Evolutionary conservation across 306 rosid genomes (phyloP).

Genomic region (Trifolium subterraneum): DNA sequence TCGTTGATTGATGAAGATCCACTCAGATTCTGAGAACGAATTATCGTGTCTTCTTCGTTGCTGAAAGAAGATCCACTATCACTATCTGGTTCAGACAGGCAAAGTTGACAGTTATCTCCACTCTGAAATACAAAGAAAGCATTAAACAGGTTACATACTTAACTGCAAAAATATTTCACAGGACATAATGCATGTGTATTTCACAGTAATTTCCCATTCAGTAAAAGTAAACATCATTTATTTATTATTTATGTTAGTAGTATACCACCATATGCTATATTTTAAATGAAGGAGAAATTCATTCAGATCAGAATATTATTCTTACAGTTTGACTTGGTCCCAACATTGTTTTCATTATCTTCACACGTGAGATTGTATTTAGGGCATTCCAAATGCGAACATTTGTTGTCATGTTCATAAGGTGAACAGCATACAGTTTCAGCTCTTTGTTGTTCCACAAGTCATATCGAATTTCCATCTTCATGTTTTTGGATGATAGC

Average conservation of each 20-base stretch:
- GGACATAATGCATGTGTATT: not conserved
- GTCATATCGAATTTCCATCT: not conserved
- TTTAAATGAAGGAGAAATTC: not conserved
- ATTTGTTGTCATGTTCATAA: constrained; percentile 41
- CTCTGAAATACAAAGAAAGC: not conserved
- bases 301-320: not conserved
- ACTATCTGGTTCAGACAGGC: no score
- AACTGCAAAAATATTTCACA: not conserved
- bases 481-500: not conserved
- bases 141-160: not conserved
- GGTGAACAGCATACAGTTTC: constrained; percentile 33
- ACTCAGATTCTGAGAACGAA: constrained; percentile 31
- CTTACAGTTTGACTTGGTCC: constrained; percentile 39
- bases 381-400: constrained; percentile 38
- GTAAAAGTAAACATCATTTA: not conserved
- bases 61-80: no score
- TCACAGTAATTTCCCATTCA: not conserved
- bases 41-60: not conserved
- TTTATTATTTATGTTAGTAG: not conserved
- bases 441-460: not conserved
- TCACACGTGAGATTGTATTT: not conserved
- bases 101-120: not conserved
- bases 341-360: constrained; percentile 40
- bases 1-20: no score
- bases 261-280: no score